These are phyloP conservation scores for Gracilaria domingensis DNA, from an alignment of 23 red algal species.

Conservation along the genomic window DNA sequence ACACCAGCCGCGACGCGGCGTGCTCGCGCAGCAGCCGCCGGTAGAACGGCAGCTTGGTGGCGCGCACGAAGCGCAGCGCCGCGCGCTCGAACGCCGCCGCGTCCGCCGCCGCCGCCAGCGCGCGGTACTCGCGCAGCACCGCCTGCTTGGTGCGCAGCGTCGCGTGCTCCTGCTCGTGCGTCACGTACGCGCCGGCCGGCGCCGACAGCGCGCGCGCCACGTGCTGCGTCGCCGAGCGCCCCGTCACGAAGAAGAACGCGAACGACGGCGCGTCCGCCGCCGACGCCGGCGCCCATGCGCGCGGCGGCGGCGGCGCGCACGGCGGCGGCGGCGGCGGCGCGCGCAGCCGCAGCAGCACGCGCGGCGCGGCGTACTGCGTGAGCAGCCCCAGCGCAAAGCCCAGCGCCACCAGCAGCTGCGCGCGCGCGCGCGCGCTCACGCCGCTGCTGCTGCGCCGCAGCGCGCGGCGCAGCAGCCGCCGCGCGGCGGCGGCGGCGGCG, in stretches of 20 bases:
- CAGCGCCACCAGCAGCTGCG: not conserved
- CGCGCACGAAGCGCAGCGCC: conserved; percentile 14
- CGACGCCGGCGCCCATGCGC: not conserved
- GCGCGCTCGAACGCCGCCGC: conserved; percentile 27
- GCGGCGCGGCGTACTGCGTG: not conserved
- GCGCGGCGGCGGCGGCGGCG: not conserved
- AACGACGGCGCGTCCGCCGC: not conserved
- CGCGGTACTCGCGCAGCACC: conserved; percentile 55
- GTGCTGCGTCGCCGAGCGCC: conserved; percentile 75
- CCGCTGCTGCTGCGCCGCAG: too few relatives aligned
- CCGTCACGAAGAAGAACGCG: conserved; percentile 75
- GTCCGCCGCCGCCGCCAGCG: conserved; percentile 18
- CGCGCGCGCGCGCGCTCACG: conserved; percentile 10
- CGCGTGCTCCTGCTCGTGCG: conserved; percentile 65
- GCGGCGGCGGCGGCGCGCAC: not conserved
- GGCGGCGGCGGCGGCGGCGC: not conserved
- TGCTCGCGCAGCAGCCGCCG: not conserved
- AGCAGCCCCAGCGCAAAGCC: not conserved
- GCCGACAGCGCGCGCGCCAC: conserved; percentile 45
- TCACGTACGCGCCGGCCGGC: conserved; percentile 39
- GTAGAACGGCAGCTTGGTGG: conserved; percentile 52
- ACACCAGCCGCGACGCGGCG: conserved; percentile 38
- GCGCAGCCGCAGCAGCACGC: not conserved
- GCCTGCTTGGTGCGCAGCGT: conserved; percentile 37
- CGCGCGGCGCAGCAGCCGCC: not conserved